Conservation (phyloP, 768 basidiomycete genomes). For the Rhizopogon vesiculosus region DNA sequence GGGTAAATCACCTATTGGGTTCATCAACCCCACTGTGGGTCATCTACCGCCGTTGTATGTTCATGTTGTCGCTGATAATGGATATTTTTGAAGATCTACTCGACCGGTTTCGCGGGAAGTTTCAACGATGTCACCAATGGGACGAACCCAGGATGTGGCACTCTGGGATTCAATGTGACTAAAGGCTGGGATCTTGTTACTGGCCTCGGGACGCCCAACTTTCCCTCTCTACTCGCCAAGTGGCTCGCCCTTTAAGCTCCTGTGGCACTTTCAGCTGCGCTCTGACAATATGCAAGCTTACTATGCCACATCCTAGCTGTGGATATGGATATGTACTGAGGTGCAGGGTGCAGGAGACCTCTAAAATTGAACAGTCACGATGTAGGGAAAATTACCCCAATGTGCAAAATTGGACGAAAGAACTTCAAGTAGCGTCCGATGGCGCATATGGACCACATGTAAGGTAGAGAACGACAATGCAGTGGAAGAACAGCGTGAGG, state of each 20-base stretch:
- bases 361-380: too few species aligned
- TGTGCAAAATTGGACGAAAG: too few species aligned
- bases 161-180: conserved; percentile 26
- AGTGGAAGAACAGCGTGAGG: too few species aligned
- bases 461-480: too few species aligned
- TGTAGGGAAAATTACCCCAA: too few species aligned
- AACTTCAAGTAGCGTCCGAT: too few species aligned
- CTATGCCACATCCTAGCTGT: too few species aligned
- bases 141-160: conserved; percentile 43
- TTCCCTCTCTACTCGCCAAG: conserved; percentile 26
- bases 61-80: not conserved
- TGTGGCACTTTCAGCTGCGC: too few species aligned
- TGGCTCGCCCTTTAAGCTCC: conserved; percentile 25
- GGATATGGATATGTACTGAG: too few species aligned
- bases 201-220: conserved; percentile 47
- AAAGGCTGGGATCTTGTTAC: conserved; percentile 35
- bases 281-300: too few species aligned
- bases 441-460: too few species aligned
- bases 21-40: conserved; percentile 48
- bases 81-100: conserved; percentile 35
- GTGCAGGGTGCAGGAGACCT: too few species aligned
- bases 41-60: not conserved
- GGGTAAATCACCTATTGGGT: conserved; percentile 48
- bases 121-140: conserved; percentile 51
- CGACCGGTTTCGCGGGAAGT: conserved; percentile 29